Conservation (phyloP, 164 flowering plant genomes). For the Protea cynaroides region DNA sequence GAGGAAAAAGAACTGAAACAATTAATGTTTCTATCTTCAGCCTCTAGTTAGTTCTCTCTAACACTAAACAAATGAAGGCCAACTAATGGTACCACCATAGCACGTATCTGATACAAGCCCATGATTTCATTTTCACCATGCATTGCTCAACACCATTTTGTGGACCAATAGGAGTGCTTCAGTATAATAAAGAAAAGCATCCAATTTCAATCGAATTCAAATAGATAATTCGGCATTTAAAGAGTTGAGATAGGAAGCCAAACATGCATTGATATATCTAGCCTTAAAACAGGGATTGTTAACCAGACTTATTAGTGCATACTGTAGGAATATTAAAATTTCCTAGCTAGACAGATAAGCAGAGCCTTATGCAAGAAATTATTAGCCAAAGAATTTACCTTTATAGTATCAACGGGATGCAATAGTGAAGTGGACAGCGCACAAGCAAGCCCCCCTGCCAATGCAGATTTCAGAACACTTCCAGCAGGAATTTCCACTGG, state of each 20-base stretch:
- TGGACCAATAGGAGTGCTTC: not conserved
- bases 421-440: not conserved
- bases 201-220: not conserved
- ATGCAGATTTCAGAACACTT: not conserved
- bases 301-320: not conserved
- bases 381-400: slow-evolving; percentile 30
- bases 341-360: not conserved
- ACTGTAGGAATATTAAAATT: not conserved
- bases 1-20: not conserved
- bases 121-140: not conserved
- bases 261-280: too few relatives aligned
- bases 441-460: slow-evolving; percentile 1
- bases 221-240: too few relatives aligned
- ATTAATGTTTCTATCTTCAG: not conserved
- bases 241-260: too few relatives aligned
- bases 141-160: not conserved
- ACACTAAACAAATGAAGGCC: not conserved
- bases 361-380: not conserved
- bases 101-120: not conserved
- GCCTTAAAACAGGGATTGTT: too few relatives aligned
- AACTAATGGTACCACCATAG: not conserved
- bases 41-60: not conserved
- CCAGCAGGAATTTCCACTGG: not conserved
- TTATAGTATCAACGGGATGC: not conserved
- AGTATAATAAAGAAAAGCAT: not conserved